A percentile compares a stretch with the other conserved stretches of the same genome.
Evolutionary conservation across 2,329 filamentous ascomycete genomes (phyloP).

Genomic region (Lachnellula hyalina): DNA sequence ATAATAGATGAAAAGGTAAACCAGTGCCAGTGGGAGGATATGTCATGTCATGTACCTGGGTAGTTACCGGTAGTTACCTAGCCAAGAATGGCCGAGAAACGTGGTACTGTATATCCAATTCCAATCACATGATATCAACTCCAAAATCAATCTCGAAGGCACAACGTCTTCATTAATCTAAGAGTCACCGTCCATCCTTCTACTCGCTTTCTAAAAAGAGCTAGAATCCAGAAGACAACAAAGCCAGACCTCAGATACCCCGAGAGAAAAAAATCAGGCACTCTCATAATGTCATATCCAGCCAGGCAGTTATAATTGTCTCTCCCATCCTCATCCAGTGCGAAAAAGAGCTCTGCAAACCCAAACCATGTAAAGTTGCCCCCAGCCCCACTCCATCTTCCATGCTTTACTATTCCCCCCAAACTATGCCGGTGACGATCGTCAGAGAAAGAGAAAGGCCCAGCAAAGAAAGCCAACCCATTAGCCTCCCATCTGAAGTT

Average conservation of each 20-base stretch:
- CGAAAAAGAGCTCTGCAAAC: neutral
- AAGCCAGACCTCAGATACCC: neutral
- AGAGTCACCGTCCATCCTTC: neutral
- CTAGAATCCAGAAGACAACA: neutral
- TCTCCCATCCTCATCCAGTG: neutral
- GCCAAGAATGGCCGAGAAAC: neutral
- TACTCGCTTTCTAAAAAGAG: neutral
- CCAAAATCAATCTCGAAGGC: neutral
- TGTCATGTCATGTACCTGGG: too few relatives aligned
- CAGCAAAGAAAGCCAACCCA: neutral
- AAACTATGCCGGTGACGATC: slow-evolving; percentile 1
- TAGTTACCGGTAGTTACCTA: neutral
- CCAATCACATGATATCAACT: neutral
- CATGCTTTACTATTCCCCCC: neutral
- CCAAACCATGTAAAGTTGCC: neutral
- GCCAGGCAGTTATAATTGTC: neutral
- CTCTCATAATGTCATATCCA: neutral
- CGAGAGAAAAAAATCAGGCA: neutral
- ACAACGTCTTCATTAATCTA: neutral
- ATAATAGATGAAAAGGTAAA: neutral
- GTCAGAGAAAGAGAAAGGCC: neutral
- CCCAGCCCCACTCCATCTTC: neutral
- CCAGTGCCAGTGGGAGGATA: too few relatives aligned
- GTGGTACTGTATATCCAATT: neutral
- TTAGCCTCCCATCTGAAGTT: slow-evolving; percentile 3